Base-by-base conservation (phyloP, 352 stramenopile species). In the Pythium guiyangense region DNA sequence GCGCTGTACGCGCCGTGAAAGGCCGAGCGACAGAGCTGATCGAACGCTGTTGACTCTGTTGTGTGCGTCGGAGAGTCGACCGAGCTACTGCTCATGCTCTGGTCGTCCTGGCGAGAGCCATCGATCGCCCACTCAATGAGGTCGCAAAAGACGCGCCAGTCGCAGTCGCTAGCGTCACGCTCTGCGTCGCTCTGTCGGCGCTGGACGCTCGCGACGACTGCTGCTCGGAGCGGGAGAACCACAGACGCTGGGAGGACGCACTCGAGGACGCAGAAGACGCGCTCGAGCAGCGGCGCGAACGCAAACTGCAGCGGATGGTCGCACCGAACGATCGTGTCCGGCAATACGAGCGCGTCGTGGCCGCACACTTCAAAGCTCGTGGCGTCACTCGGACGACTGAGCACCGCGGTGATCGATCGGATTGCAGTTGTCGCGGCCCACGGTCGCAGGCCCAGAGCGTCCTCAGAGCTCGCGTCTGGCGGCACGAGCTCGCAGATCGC, bases 1-100 rank as follows among this genome's bases (percentile, higher is more conserved):
- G 74, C 64, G 52, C 72, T 68, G 44, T 84, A 86, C 26, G 69
- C 43, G 12, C 68, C 54, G 53, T 86, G 73, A 44, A 70, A 86
- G 34, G 69, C 55, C 49, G 62, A 77, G 26, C 62, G 64, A 20
- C 70, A 79, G 47, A 86, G 64, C 18, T 22, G 51, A 46, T 77
- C 69, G 49, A 86, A 86, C 29, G 64, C 67, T 10, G 48, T 82
- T 31, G 62, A 56, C 10, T 29, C 52, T 9, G 26, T 49, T 29
- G 59, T 52, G 58, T 27, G n/a, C n/a, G n/a, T n/a, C n/a, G n/a
- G 42, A 34, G 40, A 25, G 42, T n/a, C 27, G 27, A 17, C 17
- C 49, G n/a, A 12, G 12, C 31, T 35, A 4, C 20, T 34, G 18
- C 22, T 31, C 6, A 11, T 11, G 31, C 6, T 11, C 1, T 37